Evolutionary conservation across 805 yeast species (phyloP).

Genomic region (Jamesozyma hellenica): DNA sequence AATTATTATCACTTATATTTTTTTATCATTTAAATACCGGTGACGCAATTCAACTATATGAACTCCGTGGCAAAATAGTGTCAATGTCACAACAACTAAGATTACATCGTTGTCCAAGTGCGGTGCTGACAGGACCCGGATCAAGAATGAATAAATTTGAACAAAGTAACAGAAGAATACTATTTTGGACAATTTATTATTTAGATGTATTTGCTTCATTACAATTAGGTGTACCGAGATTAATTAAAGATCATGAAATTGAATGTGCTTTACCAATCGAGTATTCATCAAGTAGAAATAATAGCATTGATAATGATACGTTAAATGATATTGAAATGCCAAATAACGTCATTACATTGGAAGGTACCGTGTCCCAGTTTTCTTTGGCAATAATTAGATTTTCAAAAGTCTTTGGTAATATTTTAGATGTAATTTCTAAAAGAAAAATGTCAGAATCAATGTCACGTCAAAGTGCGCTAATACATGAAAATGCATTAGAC

Average conservation of each 20-base stretch:
- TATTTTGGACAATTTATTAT: constrained; percentile 77
- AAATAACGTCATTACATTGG: constrained; percentile 41
- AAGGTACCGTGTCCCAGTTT: constrained; percentile 57
- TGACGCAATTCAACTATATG: constrained; percentile 63
- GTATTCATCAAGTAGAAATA: constrained; percentile 28
- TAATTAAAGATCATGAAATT: constrained; percentile 69
- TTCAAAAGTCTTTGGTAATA: constrained; percentile 61
- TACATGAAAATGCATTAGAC: constrained; percentile 61
- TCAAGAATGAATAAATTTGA: constrained; percentile 54
- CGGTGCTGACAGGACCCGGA: constrained; percentile 60
- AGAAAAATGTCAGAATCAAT: constrained; percentile 34
- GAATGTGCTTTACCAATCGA: constrained; percentile 78
- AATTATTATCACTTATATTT: constrained; percentile 56
- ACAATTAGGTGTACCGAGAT: constrained; percentile 72
- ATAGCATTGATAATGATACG: constrained; percentile 40
- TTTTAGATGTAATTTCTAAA: constrained; percentile 60
- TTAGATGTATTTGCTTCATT: constrained; percentile 68
- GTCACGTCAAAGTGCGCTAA: constrained; percentile 22
- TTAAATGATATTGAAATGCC: constrained; percentile 39
- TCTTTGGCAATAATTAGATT: constrained; percentile 59
- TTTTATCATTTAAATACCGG: constrained; percentile 66
- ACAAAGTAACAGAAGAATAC: constrained; percentile 71
- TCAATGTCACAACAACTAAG: constrained; percentile 82
- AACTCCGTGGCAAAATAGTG: constrained; percentile 61
- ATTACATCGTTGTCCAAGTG: constrained; percentile 78